A percentile compares a stretch with the other conserved stretches of the same genome.
These are phyloP conservation scores for Lepidopterella palustris DNA, from an alignment of 495 filamentous ascomycete species.

Conservation along the genomic window DNA sequence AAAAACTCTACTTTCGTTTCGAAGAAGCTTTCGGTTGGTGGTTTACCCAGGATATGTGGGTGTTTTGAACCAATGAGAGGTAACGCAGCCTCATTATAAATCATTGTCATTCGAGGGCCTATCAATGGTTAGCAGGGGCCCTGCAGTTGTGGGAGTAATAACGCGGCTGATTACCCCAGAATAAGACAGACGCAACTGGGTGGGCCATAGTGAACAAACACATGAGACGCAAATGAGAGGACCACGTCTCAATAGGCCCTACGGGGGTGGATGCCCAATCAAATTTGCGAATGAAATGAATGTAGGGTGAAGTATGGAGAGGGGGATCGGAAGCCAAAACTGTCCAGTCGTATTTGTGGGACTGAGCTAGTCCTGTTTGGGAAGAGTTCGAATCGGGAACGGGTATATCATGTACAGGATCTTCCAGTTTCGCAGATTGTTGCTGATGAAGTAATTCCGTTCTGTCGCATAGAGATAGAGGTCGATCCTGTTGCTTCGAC, in stretches of 20 bases:
- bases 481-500: no score
- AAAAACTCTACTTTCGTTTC: constrained; percentile 3
- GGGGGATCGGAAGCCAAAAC: background rate
- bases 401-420: no score
- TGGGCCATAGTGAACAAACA: constrained; percentile 13
- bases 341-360: background rate
- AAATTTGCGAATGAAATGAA: constrained; percentile 10
- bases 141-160: no score
- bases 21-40: background rate
- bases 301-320: constrained; percentile 1
- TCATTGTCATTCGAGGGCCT: constrained; percentile 6
- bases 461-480: no score
- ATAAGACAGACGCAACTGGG: constrained; percentile 13
- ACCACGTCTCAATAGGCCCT: constrained; percentile 19
- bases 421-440: no score
- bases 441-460: no score
- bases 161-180: constrained; percentile 15
- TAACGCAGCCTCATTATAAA: constrained; percentile 22
- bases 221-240: constrained; percentile 9
- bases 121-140: background rate
- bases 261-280: constrained; percentile 21
- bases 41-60: constrained; percentile 11
- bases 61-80: constrained; percentile 13
- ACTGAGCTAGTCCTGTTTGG: background rate
- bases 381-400: background rate